phyloP scores from a whole-genome alignment of 2,329 filamentous ascomycete species.

The Emergomyces orientalis region DNA sequence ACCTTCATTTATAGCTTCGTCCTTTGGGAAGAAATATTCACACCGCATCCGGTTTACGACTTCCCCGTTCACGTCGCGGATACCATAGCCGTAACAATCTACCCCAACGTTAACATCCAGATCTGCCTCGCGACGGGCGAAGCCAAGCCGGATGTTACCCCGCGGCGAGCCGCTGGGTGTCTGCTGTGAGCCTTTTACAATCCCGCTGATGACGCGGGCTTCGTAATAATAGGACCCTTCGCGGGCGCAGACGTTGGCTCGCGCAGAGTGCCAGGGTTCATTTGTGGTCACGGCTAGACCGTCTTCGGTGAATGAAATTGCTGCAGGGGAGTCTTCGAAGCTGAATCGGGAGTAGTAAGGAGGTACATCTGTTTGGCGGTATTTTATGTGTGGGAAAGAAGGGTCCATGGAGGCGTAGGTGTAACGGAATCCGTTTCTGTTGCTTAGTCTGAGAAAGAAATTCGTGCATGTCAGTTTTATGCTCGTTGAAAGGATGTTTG shows the following conservation, averaged over 20 bases:
- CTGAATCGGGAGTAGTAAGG: slow-evolving; percentile 79
- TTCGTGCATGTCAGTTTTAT: not conserved
- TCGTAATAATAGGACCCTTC: slow-evolving; percentile 94
- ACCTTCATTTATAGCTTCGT: slow-evolving; percentile 72
- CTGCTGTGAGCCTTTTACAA: slow-evolving; percentile 22
- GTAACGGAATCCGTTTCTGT: slow-evolving; percentile 71
- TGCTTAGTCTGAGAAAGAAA: slow-evolving; percentile 41
- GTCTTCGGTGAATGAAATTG: slow-evolving; percentile 70
- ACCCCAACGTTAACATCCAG: slow-evolving; percentile 58
- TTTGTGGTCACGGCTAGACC: slow-evolving; percentile 75
- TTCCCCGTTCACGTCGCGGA: slow-evolving; percentile 82
- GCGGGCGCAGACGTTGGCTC: slow-evolving; percentile 80
- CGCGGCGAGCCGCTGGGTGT: slow-evolving; percentile 22
- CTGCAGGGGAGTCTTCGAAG: slow-evolving; percentile 82
- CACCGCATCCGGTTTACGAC: slow-evolving; percentile 89
- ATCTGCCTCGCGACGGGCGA: slow-evolving; percentile 39
- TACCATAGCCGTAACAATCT: slow-evolving; percentile 90
- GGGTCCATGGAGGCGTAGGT: slow-evolving; percentile 85
- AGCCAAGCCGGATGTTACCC: slow-evolving; percentile 42
- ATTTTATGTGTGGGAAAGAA: slow-evolving; percentile 78
- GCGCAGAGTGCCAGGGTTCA: slow-evolving; percentile 84
- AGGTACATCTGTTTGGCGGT: slow-evolving; percentile 75
- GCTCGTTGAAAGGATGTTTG: not conserved
- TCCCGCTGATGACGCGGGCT: slow-evolving; percentile 73
- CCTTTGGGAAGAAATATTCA: slow-evolving; percentile 75